Conservation (phyloP, 306 rosid genomes). For the Quercus mongolica region DNA sequence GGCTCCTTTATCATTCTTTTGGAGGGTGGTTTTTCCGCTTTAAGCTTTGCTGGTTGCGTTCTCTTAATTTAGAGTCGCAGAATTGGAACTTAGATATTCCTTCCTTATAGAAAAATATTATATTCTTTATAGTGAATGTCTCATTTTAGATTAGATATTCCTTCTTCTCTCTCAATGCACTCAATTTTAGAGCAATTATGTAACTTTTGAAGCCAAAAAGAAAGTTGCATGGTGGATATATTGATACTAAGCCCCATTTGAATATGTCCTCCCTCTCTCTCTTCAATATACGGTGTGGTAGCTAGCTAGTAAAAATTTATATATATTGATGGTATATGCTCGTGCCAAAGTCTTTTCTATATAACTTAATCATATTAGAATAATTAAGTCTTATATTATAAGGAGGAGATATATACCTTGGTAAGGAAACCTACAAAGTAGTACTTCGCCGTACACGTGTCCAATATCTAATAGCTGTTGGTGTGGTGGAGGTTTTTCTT, state of each 20-base stretch:
- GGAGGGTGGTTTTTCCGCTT: conserved; percentile 35
- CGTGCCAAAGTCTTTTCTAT: conserved; percentile 24
- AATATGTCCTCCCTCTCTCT: conserved; percentile 63
- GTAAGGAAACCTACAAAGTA: conserved; percentile 33
- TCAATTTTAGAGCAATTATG: conserved; percentile 66
- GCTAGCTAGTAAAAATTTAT: conserved; percentile 18
- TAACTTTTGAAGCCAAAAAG: conserved; percentile 65
- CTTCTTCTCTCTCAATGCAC: conserved; percentile 59
- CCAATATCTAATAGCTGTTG: conserved; percentile 32
- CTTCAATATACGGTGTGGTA: conserved; percentile 33
- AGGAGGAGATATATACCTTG: conserved; percentile 24
- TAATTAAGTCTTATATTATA: conserved; percentile 38
- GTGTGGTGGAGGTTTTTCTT: conserved; percentile 9
- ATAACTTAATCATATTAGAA: conserved; percentile 49
- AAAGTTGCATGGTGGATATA: conserved; percentile 62
- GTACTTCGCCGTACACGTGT: conserved; percentile 41
- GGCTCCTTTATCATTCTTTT: conserved; percentile 65
- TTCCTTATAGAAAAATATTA: conserved; percentile 64
- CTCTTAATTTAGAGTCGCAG: conserved; percentile 91
- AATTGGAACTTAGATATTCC: conserved; percentile 95
- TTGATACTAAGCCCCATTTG: conserved; percentile 79
- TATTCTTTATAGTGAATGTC: conserved; percentile 70
- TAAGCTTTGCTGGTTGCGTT: conserved; percentile 70
- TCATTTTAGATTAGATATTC: conserved; percentile 68
- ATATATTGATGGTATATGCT: conserved; percentile 57